phyloP scores from a whole-genome alignment of 179 eudicot species.

The Beta lomatogona region DNA sequence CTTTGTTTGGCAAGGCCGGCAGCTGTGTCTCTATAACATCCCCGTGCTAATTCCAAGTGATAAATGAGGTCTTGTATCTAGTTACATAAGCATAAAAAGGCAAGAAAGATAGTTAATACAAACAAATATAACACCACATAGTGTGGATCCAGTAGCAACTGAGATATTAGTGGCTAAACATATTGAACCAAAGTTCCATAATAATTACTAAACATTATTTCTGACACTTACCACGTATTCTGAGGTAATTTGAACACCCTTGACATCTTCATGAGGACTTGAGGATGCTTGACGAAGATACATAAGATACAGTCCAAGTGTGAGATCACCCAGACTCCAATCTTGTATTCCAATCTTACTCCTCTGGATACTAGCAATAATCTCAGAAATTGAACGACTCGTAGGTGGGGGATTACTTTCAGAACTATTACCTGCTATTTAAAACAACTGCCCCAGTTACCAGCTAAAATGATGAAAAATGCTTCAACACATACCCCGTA shows the following conservation, averaged over 20 bases:
- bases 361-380: slow-evolving; percentile 73
- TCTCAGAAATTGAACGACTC: slow-evolving; percentile 70
- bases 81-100: slow-evolving; percentile 16
- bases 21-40: slow-evolving; percentile 65
- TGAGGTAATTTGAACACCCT: slow-evolving; percentile 70
- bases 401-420: slow-evolving; percentile 59
- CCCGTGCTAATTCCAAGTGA: slow-evolving; percentile 84
- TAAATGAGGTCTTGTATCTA: slow-evolving; percentile 89
- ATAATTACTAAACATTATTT: slow-evolving; percentile 3
- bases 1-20: slow-evolving; percentile 76
- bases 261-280: slow-evolving; percentile 63
- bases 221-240: slow-evolving; percentile 57
- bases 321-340: slow-evolving; percentile 94
- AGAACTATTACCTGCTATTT: slow-evolving; percentile 52
- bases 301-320: slow-evolving; percentile 81
- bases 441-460: slow-evolving; percentile 14
- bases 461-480: slow-evolving; percentile 1
- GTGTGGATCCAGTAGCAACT: background rate
- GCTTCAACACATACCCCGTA: background rate
- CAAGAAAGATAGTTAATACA: slow-evolving; percentile 9
- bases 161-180: background rate
- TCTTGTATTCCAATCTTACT: slow-evolving; percentile 85
- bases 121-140: background rate
- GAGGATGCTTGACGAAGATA: slow-evolving; percentile 85
- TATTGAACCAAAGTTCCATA: background rate